Evolutionary conservation across 2,329 filamentous ascomycete species (phyloP).

Genomic region (Bipolaris gigantea): DNA sequence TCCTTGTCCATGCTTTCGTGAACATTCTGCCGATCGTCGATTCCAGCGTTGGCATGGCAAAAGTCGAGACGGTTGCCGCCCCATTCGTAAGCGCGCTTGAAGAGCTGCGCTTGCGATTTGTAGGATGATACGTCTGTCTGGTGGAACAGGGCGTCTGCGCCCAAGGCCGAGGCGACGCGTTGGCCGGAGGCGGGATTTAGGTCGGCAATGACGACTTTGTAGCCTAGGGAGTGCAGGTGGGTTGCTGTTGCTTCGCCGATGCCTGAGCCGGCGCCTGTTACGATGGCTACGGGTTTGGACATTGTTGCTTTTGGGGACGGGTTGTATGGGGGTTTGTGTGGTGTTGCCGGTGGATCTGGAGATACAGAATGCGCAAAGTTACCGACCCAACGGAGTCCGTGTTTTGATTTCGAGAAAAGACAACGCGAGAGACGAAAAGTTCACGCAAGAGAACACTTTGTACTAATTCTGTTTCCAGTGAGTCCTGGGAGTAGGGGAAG

Average conservation of each 20-base stretch:
- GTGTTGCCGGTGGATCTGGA: no score
- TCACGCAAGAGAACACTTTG: no score
- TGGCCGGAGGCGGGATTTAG: constrained; percentile 40
- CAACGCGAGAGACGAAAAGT: no score
- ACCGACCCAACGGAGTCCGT: no score
- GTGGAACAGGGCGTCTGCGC: constrained; percentile 40
- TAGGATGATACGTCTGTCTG: constrained; percentile 48
- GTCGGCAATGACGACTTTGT: constrained; percentile 51
- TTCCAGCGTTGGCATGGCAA: constrained; percentile 50
- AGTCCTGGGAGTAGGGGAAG: no score
- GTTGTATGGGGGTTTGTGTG: neutral
- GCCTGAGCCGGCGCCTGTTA: constrained; percentile 51
- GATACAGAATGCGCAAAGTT: no score
- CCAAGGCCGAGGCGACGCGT: constrained; percentile 34
- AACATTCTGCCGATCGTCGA: constrained; percentile 45
- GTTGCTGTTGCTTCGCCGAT: constrained; percentile 50
- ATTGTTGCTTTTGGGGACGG: constrained; percentile 16
- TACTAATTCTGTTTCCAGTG: no score
- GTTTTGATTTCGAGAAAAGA: no score
- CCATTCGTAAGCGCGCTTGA: constrained; percentile 48
- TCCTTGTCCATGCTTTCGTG: constrained; percentile 38
- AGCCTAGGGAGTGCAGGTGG: constrained; percentile 45
- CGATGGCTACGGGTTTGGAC: constrained; percentile 48
- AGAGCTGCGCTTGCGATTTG: constrained; percentile 43
- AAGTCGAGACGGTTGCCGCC: constrained; percentile 48